Base-by-base conservation (phyloP, 2,329 filamentous ascomycete species). In the Bipolaris oryzae region DNA sequence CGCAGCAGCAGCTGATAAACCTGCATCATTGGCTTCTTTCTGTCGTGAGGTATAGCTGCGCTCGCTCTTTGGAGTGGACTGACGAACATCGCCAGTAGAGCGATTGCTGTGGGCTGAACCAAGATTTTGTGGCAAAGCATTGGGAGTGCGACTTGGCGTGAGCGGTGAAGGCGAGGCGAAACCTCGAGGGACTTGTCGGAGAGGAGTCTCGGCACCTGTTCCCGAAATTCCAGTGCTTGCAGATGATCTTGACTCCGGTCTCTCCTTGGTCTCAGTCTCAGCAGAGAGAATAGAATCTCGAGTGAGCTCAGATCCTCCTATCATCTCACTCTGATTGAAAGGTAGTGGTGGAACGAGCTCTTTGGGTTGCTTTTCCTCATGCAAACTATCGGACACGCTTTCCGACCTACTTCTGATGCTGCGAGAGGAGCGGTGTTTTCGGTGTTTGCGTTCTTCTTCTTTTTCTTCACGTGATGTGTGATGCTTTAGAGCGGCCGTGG, bases 211-310 rank as follows among this genome's bases (percentile, higher is more conserved):
- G 13, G 65, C 55, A 15, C 68, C 68, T 77, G 81, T 68, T 9
- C 68, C 68, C 77, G 81, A 68, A 16, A 67, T 50, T 11, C 67
- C 68, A 77, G 81, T 67, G 47, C 77, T 76, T 84, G 85, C 67
- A 84, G 87, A 68, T 5, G 82, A 88, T 20, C 88, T 86, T 23
- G 67, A 68, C 18, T 57, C 82, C 15, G 90, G 89, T 49, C 87
- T 81, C 10, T 69, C 66, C 20, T 69, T 72, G 1, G 72, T 74
- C 62, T 91, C 91, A 0, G 90, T 91, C 25, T 90, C 87, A 28
- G 91, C 90, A 5, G 93, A 95, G 16, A 95, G 78, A 51, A 98
- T 91, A 0, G 94, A 97, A 15, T 89, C 89, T 66, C 94, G 85
- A 0, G 94, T 98, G 53, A 97, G 77, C 49, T 97, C 93, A 0